Evolutionary conservation across 352 stramenopile genomes (phyloP).

Genomic region (Blastocystis hominis): DNA sequence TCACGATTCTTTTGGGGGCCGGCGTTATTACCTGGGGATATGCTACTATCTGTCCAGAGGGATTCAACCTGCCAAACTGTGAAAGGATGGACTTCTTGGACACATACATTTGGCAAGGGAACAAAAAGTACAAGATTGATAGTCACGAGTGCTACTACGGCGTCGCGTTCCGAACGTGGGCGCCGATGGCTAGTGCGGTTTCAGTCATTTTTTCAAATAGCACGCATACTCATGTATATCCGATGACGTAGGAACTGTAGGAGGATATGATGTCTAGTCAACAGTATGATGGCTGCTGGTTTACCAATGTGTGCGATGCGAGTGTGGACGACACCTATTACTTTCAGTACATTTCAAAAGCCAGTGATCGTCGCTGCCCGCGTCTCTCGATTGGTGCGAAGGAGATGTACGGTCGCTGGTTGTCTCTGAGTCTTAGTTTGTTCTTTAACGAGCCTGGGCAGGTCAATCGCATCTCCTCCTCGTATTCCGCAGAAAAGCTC

Average conservation of each 20-base stretch:
- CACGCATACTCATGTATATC: not conserved
- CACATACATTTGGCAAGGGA: slow-evolving; percentile 21
- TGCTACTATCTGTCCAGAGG: not conserved
- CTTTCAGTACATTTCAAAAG: not conserved
- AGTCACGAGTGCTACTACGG: not conserved
- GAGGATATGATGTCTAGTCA: not conserved
- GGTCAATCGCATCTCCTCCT: not conserved
- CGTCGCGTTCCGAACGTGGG: slow-evolving; percentile 30
- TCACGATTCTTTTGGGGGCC: not conserved
- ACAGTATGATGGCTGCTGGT: slow-evolving; percentile 43
- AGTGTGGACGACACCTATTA: not conserved
- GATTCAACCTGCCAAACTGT: not conserved
- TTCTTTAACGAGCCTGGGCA: not conserved
- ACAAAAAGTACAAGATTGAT: not conserved
- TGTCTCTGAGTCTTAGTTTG: not conserved
- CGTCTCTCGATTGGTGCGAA: not conserved
- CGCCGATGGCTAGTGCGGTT: not conserved
- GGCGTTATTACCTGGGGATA: not conserved
- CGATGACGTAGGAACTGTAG: not conserved
- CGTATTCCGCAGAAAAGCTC: not conserved
- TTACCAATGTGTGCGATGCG: slow-evolving; percentile 36
- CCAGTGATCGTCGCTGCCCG: not conserved
- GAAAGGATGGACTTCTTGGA: slow-evolving; percentile 47
- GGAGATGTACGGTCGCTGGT: not conserved
- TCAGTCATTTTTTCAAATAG: not conserved